Base-by-base conservation (phyloP, 169 alveolate genomes). In the Cryptosporidium meleagridis region DNA sequence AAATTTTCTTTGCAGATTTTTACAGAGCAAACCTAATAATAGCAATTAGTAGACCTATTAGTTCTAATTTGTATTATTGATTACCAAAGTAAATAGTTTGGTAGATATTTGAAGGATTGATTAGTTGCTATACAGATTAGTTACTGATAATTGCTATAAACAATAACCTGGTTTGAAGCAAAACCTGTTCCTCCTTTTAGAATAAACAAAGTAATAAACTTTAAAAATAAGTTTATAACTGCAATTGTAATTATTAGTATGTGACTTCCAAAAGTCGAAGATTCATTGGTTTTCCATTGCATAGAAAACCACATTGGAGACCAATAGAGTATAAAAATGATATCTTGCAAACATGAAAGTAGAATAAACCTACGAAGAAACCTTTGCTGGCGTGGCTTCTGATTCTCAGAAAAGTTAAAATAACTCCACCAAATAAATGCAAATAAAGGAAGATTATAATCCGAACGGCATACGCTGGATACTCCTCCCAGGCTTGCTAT, bases 201-300 rank as follows among this genome's bases (percentile, higher is more conserved):
- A 26, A 80, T 44, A 37, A 80, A 80, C 52, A 80, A 29, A 9
- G 75, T 80, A 6, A 65, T 41, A 16, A 80, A 14, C 55, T 80
- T 80, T 21, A 80, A 65, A 26, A 80, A 8, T 18, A 80, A 16
- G 65, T 80, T 80, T 10, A 39, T 33, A 23, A 80, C 53, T 41
- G 80, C 59, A 16, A 65, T 35, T 0, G 44, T 39, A 3, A 65
- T 44, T 12, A 59, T 44, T 16, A 67, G 37, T 29, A 65, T 65
- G 44, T 80, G 89, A 39, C 89, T 37, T 18, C 69, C 62, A 80
- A 80, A 65, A 7, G 89, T 80, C 12, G 80, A 62, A 33, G 89
- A 75, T 29, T 80, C 89, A 48, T 80, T 80, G 14, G 89, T 65
- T 29, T 80, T 80, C 89, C 89, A 80, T n/a, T 80, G 89, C 62